These are phyloP conservation scores for Colletotrichum liriopes DNA, from an alignment of 2,329 filamentous ascomycete species.

Conservation along the genomic window DNA sequence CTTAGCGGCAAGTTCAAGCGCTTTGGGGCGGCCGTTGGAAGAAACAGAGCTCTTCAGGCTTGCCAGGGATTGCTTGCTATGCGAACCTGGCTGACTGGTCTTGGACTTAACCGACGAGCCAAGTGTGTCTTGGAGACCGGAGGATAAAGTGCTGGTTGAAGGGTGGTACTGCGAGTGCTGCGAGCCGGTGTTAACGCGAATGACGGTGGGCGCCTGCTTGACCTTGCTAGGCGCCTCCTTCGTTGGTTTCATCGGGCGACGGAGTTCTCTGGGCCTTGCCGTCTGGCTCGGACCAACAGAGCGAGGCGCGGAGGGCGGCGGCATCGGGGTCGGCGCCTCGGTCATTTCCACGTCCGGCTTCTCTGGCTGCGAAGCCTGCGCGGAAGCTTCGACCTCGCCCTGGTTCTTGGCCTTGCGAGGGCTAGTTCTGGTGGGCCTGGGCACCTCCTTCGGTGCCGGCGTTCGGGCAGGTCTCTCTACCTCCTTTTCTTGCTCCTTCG, in stretches of 20 bases:
- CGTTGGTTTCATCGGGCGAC: conserved; percentile 74
- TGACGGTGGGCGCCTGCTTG: conserved; percentile 80
- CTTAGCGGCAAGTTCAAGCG: conserved; percentile 81
- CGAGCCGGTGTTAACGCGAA: conserved; percentile 78
- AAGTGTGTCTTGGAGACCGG: conserved; percentile 72
- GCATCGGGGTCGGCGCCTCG: conserved; percentile 69
- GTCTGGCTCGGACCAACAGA: conserved; percentile 64
- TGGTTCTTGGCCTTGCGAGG: conserved; percentile 65
- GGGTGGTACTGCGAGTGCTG: conserved; percentile 74
- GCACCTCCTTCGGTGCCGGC: conserved; percentile 56
- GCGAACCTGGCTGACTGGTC: conserved; percentile 76
- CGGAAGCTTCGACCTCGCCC: conserved; percentile 50
- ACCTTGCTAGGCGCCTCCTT: conserved; percentile 72
- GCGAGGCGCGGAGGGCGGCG: conserved; percentile 73
- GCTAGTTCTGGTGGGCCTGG: conserved; percentile 65
- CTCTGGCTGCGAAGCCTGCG: conserved; percentile 48
- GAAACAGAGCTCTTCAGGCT: conserved; percentile 78
- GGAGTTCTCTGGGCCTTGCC: conserved; percentile 67
- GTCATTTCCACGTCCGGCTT: conserved; percentile 69
- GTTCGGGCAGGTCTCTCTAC: conserved; percentile 46
- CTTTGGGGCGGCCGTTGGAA: conserved; percentile 77
- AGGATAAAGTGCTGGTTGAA: conserved; percentile 70
- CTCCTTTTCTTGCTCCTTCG: conserved; percentile 42
- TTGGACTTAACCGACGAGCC: conserved; percentile 70
- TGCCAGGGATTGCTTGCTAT: conserved; percentile 68